Evolutionary conservation across 1,284 basidiomycete species (phyloP), one percentile per base, ranked within the genome.

Genomic region (Puccinia hordei): DNA sequence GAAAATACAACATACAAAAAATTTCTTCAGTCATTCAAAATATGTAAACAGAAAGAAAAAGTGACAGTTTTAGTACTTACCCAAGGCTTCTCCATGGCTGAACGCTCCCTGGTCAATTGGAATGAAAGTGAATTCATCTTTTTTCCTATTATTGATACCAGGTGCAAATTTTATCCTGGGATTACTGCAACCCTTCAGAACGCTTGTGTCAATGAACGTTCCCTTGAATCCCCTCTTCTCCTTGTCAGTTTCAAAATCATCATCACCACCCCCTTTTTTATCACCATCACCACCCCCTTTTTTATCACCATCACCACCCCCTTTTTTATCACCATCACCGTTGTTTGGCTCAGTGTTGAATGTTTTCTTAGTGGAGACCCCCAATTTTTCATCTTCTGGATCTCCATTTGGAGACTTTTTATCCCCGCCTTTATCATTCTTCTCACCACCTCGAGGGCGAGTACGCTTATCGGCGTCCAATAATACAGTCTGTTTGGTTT

Each of bases 401-500:
- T 59, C 57, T 59, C 12, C 9, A 9, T 59, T 59, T 33, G 4
- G 10, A 49, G 46, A 19, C 46, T 17, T 49, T 49, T 19, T 49
- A 2, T 49, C 38, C 6, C 30, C 24, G n/a, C 2, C 15, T 4
- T 63, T 33, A 3, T 30, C 59, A 3, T 33, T 33, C 5, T 30
- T 33, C 22, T 5, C 59, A 38, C 57, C 57, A 35, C 33, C 38
- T 6, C 63, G 63, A 44, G 63, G 63, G 22, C 1, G 9, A 46
- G 63, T 46, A 5, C 63, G 63, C 27, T 38, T 38, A 27, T 66
- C 63, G 2, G 6, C 41, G 4, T 13, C 63, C n/a, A 63, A 30
- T 17, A 66, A n/a, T n/a, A 72, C 53, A 35, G 69, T 72, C 51
- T 33, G 38, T 55, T 57, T 72, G 27, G 69, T 72, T 53, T 72